Evolutionary conservation across 495 filamentous ascomycete species (phyloP), one percentile per base, ranked within the genome.

Genomic region (Jackrogersella multiformis): DNA sequence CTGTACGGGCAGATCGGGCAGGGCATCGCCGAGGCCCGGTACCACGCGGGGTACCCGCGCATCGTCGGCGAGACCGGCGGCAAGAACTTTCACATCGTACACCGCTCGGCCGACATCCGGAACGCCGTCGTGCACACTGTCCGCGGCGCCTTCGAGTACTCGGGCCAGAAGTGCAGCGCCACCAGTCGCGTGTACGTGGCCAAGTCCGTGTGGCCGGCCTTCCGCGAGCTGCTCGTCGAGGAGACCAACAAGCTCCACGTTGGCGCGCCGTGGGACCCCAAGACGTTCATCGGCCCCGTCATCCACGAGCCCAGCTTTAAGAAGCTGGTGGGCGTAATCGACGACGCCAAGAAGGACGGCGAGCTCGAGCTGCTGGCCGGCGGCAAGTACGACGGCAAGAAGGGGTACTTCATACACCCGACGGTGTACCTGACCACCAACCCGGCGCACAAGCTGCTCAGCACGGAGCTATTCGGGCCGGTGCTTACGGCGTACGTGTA

Each of bases 31-130:
- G 86, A 89, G 64, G 88, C 85, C 45, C 82, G 80, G 16, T 96
- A 93, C 74, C 80, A 83, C n/a, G n/a, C n/a, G 56, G 84, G 87
- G 42, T 96, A 92, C 78, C 92, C 92, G 12, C 86, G 92, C 62
- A 87, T 95, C 30, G 90, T 94, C 13, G 92, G 88, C 56, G 92
- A 96, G 81, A 95, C 92, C 2, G 90, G 91, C 59, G 92, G 92
- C 63, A 96, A 96, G 86, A 96, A 96, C 79, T 96, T 93, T 82
- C 92, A 94, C 78, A 80, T 96, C 36, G 75, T 96, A 42, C 92
- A 96, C 73, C 62, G 80, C 5, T 88, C 86, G 3, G 92, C 92
- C 34, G 90, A 95, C 65, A 70, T 93, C 44, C 76, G 84, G 32
- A 94, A 92, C 68, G 92, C 92, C 24, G 90, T 87, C 8, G 80